A percentile compares a stretch with the other conserved stretches of the same genome.
Conservation (phyloP, 2,329 filamentous ascomycete species). For the Talaromyces sp. region DNA sequence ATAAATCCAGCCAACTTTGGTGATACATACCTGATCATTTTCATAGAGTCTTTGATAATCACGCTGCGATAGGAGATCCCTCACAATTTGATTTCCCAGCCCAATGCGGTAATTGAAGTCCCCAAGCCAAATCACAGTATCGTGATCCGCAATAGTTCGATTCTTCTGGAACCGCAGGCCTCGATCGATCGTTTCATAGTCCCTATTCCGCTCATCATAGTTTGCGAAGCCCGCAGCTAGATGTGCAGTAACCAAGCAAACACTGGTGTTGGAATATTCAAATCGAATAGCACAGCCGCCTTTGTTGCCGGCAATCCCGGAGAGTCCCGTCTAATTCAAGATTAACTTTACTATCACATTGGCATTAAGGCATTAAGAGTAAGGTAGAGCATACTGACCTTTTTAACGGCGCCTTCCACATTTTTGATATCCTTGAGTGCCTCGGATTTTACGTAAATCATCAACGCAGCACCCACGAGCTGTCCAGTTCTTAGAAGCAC, state of each 20-base stretch:
- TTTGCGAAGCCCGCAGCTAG: constrained; percentile 94
- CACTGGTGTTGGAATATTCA: constrained; percentile 87
- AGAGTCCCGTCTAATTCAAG: constrained; percentile 71
- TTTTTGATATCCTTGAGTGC: constrained; percentile 84
- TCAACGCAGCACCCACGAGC: constrained; percentile 88
- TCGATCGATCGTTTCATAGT: constrained; percentile 85
- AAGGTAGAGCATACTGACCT: constrained; percentile 49
- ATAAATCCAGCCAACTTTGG: too few species aligned
- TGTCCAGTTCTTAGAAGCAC: constrained; percentile 89
- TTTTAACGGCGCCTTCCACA: constrained; percentile 94
- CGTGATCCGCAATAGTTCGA: constrained; percentile 87
- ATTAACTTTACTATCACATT: constrained; percentile 19
- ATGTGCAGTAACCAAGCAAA: constrained; percentile 97
- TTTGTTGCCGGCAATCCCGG: constrained; percentile 97
- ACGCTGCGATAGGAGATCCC: constrained; percentile 69
- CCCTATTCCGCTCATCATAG: constrained; percentile 91
- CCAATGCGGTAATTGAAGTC: constrained; percentile 99
- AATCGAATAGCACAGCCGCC: constrained; percentile 95
- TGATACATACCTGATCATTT: constrained; percentile 74
- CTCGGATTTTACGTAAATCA: constrained; percentile 84
- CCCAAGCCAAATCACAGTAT: constrained; percentile 88
- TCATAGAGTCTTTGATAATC: constrained; percentile 82
- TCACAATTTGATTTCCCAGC: constrained; percentile 74
- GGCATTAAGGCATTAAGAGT: background rate
- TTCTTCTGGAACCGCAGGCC: constrained; percentile 91